These are phyloP conservation scores for Litchi chinensis DNA, from an alignment of 345 rosid genomes.

Conservation along the genomic window DNA sequence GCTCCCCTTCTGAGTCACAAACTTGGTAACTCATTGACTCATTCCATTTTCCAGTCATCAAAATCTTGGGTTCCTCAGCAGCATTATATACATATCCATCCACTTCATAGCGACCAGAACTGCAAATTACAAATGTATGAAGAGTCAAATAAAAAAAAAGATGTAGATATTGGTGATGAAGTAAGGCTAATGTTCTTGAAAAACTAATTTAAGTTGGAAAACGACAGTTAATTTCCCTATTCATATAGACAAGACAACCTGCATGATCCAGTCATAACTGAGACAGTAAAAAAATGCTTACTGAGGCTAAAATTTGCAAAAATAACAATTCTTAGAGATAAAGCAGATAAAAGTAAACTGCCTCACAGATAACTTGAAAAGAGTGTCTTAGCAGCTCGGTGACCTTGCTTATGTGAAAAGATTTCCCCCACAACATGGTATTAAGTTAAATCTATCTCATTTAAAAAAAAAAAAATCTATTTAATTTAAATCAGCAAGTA, in stretches of 20 bases:
- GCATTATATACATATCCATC: slow-evolving; percentile 83
- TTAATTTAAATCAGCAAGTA: neutral
- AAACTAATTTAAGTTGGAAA: neutral
- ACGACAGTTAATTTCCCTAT: neutral
- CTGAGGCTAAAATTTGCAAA: neutral
- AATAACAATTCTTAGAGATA: neutral
- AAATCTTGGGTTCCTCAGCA: slow-evolving; percentile 77
- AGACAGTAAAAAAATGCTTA: neutral
- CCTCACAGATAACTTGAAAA: neutral
- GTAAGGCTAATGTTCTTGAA: neutral
- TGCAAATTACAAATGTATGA: slow-evolving; percentile 33
- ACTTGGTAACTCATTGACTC: slow-evolving; percentile 74
- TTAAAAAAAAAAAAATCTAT: too few species aligned
- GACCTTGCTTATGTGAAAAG: neutral
- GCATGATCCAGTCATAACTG: neutral
- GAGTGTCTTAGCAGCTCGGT: neutral
- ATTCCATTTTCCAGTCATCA: slow-evolving; percentile 92
- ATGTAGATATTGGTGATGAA: neutral
- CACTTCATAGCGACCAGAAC: slow-evolving; percentile 89
- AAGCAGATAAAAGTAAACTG: neutral
- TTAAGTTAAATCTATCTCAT: neutral
- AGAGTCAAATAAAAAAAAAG: neutral
- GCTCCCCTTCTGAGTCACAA: slow-evolving; percentile 83
- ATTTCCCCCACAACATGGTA: neutral
- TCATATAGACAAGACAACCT: neutral